Evolutionary conservation across 495 filamentous ascomycete genomes (phyloP), one percentile per base, ranked within the genome.

Genomic region (Podospora sp.): DNA sequence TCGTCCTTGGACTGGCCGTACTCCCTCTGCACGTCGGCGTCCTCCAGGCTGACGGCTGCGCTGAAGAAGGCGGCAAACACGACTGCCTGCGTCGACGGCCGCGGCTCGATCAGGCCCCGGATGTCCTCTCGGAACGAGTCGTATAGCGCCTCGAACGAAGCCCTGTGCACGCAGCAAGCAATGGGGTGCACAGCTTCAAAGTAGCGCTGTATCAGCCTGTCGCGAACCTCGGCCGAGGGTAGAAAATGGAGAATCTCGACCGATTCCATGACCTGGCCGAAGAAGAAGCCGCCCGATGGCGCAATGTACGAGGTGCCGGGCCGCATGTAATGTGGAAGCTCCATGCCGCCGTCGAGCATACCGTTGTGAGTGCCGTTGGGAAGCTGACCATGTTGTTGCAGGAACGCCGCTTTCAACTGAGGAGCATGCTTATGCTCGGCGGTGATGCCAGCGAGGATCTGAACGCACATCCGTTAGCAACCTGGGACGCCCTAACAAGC

Each of bases 41-140:
- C 83, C 35, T 84, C 78, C 76, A 91, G 81, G 68, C 88, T 90
- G 50, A 92, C 82, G 53, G 85, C 83, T 1, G 87, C 89, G 8
- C 87, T 89, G 70, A 93, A 88, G 74, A 90, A 81, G 26, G 85
- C 85, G 0, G 87, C 87, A 72, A 89, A 88, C 6, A 91, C 79
- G 7, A 91, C 77, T 0, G 90, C 89, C 74, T 90, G 87, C 40
- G 86, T 79, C 0, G 89, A 89, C n/a, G 80, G 72, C 6, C 83
- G 73, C 16, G 89, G 89, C 73, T 90, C 88, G 24, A 83, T 80
- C 11, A 82, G 81, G 14, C 74, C 66, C 40, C 71, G 71, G 29
- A 91, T 77, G 40, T 87, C 81, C 6, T 85, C 82, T 87, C 88
- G 91, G 63, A 93, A 90, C 7, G 74, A 71, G 16, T 82, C 70